Evolutionary conservation across 2,329 filamentous ascomycete species (phyloP).

Genomic region (Penicillium sp.): DNA sequence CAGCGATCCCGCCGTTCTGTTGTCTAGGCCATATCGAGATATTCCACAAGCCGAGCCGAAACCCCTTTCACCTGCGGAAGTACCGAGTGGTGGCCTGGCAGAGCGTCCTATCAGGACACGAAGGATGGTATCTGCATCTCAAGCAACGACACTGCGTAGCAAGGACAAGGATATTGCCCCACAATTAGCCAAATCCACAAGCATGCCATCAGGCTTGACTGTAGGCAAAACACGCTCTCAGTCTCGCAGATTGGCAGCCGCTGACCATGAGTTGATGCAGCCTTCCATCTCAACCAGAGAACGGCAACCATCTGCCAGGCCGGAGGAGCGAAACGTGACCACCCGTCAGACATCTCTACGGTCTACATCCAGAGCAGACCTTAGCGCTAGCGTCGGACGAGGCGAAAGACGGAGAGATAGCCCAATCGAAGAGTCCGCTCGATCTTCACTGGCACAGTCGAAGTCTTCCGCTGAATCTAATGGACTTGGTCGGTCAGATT

Average conservation of each 20-base stretch:
- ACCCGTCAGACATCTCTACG: slow-evolving; percentile 18
- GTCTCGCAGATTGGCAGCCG: slow-evolving; percentile 39
- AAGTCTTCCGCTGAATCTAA: slow-evolving; percentile 18
- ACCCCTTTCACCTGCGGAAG: slow-evolving; percentile 6
- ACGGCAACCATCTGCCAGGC: slow-evolving; percentile 20
- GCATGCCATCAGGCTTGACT: slow-evolving; percentile 34
- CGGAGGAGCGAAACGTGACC: slow-evolving; percentile 19
- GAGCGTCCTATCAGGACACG: slow-evolving; percentile 43
- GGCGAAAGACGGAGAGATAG: slow-evolving; percentile 13
- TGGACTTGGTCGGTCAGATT: slow-evolving; percentile 19
- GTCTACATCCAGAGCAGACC: slow-evolving; percentile 18
- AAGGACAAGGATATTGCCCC: slow-evolving; percentile 28
- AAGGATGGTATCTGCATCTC: slow-evolving; percentile 37
- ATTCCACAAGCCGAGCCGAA: slow-evolving; percentile 19
- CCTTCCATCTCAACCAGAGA: slow-evolving; percentile 21
- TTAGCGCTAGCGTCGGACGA: slow-evolving; percentile 8
- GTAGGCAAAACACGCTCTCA: slow-evolving; percentile 46
- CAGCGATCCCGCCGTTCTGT: slow-evolving; percentile 21
- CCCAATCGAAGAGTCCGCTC: slow-evolving; percentile 12
- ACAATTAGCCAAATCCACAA: slow-evolving; percentile 34
- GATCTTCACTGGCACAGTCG: slow-evolving; percentile 6
- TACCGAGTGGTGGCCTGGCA: slow-evolving; percentile 35
- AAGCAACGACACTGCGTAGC: slow-evolving; percentile 36
- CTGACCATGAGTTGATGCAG: slow-evolving; percentile 22
- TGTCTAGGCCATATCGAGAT: slow-evolving; percentile 20